Conservation (phyloP, 495 filamentous ascomycete genomes). For the Amphirosellinia nigrospora region DNA sequence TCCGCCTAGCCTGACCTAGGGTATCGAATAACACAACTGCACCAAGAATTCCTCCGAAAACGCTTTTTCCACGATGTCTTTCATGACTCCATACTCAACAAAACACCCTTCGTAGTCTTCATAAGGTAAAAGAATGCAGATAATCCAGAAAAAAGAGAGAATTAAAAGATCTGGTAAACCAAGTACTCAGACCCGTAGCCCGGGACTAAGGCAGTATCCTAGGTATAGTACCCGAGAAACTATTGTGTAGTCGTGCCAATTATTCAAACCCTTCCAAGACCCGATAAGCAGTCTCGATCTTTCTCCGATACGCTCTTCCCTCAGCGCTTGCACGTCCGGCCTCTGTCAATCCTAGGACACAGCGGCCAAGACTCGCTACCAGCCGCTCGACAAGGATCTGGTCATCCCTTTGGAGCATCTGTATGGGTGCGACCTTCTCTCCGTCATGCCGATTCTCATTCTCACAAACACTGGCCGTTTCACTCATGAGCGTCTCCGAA, state of each 20-base stretch:
- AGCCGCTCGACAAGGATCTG: conserved; percentile 77
- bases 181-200: neutral
- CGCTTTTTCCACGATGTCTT: conserved; percentile 13
- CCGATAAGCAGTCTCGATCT: conserved; percentile 74
- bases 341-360: conserved; percentile 72
- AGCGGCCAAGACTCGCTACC: conserved; percentile 73
- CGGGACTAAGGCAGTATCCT: neutral
- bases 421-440: conserved; percentile 40
- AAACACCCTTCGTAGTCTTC: conserved; percentile 28
- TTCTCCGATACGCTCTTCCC: conserved; percentile 65
- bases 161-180: conserved; percentile 11
- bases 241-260: neutral
- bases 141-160: conserved; percentile 17
- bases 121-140: conserved; percentile 28
- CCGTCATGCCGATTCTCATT: conserved; percentile 28
- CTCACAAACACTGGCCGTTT: conserved; percentile 43
- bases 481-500: conserved; percentile 47
- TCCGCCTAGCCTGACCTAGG: conserved; percentile 17
- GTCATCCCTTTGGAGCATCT: conserved; percentile 69
- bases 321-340: conserved; percentile 64
- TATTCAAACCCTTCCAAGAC: conserved; percentile 68
- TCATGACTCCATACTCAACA: conserved; percentile 20
- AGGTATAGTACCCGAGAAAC: neutral
- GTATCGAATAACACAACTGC: conserved; percentile 20
- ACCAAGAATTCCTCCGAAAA: conserved; percentile 9